Evolutionary conservation across 805 yeast genomes (phyloP), one percentile per base, ranked within the genome.

Genomic region (Yarrowia deformans): DNA sequence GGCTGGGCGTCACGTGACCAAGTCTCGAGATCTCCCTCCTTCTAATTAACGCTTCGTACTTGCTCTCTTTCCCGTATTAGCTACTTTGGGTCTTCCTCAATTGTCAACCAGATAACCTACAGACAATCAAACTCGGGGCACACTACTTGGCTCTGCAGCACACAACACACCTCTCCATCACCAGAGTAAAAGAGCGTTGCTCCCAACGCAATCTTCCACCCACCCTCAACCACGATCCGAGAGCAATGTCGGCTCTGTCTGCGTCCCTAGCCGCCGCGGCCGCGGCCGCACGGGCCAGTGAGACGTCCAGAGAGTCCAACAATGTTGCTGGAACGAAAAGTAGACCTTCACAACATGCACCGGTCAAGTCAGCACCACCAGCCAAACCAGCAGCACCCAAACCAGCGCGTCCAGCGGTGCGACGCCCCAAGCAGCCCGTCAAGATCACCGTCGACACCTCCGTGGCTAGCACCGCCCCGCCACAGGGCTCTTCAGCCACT

Each of bases 181-280:
- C 42, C 66, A 60, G 58, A 54, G 60, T 54, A 54, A 54, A 54
- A 40, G 66, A 45, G 50, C 42, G 45, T 45, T 60, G 50, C 66
- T 60, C 52, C 52, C 66, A 43, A 45, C 66, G 52, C 52, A 43
- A 45, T 34, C 66, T 45, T 43, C 13, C 42, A 29, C 18, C 42
- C 32, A 18, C 58, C 56, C 45, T 19, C 43, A 19, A 54, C 40
- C 18, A 19, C 37, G 45, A 48, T 23, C 48, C 23, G 48, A 61
- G 67, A 37, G 56, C 43, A 48, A 63, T 63, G 68, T 63, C 68
- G 56, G 68, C 68, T 48, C 68, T 63, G 68, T 63, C 68, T 48
- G 68, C 68, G 56, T 63, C 68, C 39, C 68, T 63, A 32, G 68
- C 68, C 23, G 68, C 68, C 37, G 68, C 68, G 23, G 68, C 68